These are phyloP conservation scores for Pichia sp. DNA, from an alignment of 1,139 yeast species.

Conservation along the genomic window DNA sequence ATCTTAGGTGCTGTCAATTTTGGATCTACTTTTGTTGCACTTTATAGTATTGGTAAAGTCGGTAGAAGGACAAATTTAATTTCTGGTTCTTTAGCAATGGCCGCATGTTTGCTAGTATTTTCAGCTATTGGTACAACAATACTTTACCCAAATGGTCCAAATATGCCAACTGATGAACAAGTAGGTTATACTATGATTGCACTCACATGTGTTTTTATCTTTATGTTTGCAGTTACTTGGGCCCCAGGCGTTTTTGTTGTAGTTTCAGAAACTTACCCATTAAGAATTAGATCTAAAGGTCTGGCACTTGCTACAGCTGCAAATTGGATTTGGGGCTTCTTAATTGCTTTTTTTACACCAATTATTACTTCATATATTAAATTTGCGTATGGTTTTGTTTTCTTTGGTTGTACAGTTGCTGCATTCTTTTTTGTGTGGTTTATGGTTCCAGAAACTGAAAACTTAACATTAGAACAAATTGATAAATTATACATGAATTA, in stretches of 20 bases:
- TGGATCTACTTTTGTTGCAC: constrained; percentile 62
- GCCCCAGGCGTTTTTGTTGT: constrained; percentile 80
- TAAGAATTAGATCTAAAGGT: constrained; percentile 72
- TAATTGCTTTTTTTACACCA: constrained; percentile 70
- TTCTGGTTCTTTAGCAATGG: constrained; percentile 58
- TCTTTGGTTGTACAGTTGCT: constrained; percentile 58
- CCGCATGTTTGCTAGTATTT: constrained; percentile 55
- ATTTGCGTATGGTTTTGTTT: constrained; percentile 65
- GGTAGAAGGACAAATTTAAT: constrained; percentile 66
- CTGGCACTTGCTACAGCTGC: constrained; percentile 70
- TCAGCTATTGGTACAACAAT: constrained; percentile 62
- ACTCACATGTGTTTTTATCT: constrained; percentile 69
- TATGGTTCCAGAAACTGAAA: constrained; percentile 43
- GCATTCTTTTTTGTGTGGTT: constrained; percentile 53
- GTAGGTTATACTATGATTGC: constrained; percentile 72
- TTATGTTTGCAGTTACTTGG: constrained; percentile 82
- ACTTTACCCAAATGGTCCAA: constrained; percentile 50
- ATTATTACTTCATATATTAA: constrained; percentile 49
- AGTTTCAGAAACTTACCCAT: constrained; percentile 72
- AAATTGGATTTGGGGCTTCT: constrained; percentile 77
- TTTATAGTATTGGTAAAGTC: constrained; percentile 57
- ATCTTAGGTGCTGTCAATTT: constrained; percentile 75
- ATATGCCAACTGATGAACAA: constrained; percentile 32
- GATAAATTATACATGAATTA: constrained; percentile 35
- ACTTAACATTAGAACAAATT: constrained; percentile 60